A percentile compares a stretch with the other conserved stretches of the same genome.
These are phyloP conservation scores for Fusarium pseudonygamai DNA, from an alignment of 2,329 filamentous ascomycete species.

Conservation along the genomic window DNA sequence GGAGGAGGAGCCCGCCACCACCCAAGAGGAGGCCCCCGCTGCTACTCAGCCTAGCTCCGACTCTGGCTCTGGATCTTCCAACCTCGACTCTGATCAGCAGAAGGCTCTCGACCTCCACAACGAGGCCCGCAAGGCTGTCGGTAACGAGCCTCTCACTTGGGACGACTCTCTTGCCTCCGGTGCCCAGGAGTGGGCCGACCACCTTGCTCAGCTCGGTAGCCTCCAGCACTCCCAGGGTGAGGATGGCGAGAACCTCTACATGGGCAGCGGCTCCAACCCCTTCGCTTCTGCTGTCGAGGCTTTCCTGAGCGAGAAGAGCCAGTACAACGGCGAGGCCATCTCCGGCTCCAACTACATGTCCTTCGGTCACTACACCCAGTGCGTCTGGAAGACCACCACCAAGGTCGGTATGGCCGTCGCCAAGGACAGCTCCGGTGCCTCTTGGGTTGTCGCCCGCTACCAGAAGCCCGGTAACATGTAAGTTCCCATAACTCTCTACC, in stretches of 20 bases:
- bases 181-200: constrained; percentile 38
- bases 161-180: constrained; percentile 34
- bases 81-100: constrained; percentile 35
- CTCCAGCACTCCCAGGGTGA: constrained; percentile 30
- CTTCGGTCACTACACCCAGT: constrained; percentile 42
- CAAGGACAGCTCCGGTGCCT: constrained; percentile 22
- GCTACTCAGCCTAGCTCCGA: background rate
- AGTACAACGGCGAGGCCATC: constrained; percentile 36
- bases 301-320: constrained; percentile 39
- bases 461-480: constrained; percentile 40
- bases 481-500: background rate
- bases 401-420: constrained; percentile 40
- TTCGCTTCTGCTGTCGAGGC: constrained; percentile 31
- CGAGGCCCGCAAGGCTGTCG: constrained; percentile 36
- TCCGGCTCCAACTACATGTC: constrained; percentile 30
- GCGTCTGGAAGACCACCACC: constrained; percentile 39
- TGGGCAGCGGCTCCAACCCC: constrained; percentile 25
- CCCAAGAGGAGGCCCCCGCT: background rate
- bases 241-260: constrained; percentile 42
- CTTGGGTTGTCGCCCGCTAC: constrained; percentile 41
- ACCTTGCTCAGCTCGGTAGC: constrained; percentile 32
- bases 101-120: constrained; percentile 41
- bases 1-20: background rate
- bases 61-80: constrained; percentile 9
- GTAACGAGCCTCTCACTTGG: constrained; percentile 32